Conservation (phyloP, 2,329 filamentous ascomycete species). For the Capronia epimyces region DNA sequence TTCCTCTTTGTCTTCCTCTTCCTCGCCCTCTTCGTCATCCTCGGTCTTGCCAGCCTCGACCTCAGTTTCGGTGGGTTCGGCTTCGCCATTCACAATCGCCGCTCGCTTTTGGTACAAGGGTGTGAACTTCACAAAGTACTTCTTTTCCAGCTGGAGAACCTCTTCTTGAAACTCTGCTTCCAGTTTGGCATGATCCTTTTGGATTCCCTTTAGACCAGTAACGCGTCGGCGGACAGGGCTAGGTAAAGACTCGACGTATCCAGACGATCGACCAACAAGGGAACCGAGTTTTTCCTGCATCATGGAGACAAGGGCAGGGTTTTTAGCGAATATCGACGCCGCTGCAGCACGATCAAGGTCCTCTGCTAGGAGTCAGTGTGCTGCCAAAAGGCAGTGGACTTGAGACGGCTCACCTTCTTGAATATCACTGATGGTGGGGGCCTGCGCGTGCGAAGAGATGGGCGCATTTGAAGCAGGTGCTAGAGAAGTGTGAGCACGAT, state of each 20-base stretch:
- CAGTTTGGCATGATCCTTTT: constrained; percentile 97
- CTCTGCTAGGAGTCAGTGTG: constrained; percentile 54
- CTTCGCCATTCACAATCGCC: constrained; percentile 79
- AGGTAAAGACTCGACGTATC: constrained; percentile 95
- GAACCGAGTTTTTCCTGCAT: constrained; percentile 94
- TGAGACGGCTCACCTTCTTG: constrained; percentile 67
- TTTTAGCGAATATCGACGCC: constrained; percentile 89
- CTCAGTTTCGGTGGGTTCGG: constrained; percentile 82
- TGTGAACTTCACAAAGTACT: constrained; percentile 98
- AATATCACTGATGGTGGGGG: constrained; percentile 89
- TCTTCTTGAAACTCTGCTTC: constrained; percentile 98
- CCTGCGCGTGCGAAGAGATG: constrained; percentile 94
- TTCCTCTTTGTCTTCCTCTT: constrained; percentile 53
- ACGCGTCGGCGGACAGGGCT: constrained; percentile 85
- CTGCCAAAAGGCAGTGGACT: constrained; percentile 4
- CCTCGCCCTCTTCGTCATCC: constrained; percentile 61
- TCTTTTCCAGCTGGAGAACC: constrained; percentile 96
- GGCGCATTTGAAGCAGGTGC: constrained; percentile 82
- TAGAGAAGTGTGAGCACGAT: constrained; percentile 16
- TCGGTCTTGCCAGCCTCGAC: constrained; percentile 79
- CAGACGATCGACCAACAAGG: constrained; percentile 89
- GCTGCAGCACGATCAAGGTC: constrained; percentile 81
- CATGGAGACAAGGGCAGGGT: constrained; percentile 91
- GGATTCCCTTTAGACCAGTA: constrained; percentile 90
- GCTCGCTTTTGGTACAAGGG: constrained; percentile 94